A percentile compares a stretch with the other conserved stretches of the same genome.
Evolutionary conservation across 345 rosid species (phyloP).

Genomic region (Microthlaspi erraticum): DNA sequence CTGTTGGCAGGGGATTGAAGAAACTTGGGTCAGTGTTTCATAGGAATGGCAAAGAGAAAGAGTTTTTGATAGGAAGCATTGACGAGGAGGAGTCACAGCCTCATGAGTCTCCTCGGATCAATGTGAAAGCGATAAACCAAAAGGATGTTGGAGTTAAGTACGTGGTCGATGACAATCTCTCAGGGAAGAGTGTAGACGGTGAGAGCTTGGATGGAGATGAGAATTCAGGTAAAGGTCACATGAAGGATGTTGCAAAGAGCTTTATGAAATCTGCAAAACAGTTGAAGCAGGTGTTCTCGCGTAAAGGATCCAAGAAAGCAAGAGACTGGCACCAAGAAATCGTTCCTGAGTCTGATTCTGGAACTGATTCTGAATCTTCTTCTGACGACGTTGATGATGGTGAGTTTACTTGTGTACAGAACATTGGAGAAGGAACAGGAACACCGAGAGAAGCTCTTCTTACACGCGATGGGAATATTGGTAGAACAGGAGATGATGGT

Average conservation of each 20-base stretch:
- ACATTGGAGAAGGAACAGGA: conserved; percentile 26
- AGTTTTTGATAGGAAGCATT: conserved; percentile 39
- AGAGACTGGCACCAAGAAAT: conserved; percentile 40
- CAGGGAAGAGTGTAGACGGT: conserved; percentile 44
- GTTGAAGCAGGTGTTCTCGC: conserved; percentile 67
- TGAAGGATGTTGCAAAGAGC: conserved; percentile 67
- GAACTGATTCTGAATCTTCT: conserved; percentile 30
- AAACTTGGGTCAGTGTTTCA: conserved; percentile 61
- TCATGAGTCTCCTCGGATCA: conserved; percentile 54
- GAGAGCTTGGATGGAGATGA: conserved; percentile 46
- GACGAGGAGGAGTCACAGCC: conserved; percentile 54
- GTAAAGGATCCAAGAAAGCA: conserved; percentile 61
- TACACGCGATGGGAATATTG: conserved; percentile 42
- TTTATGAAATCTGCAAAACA: conserved; percentile 60
- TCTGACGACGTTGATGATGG: conserved; percentile 54
- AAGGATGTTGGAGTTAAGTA: conserved; percentile 57
- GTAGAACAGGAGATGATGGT: conserved; percentile 38
- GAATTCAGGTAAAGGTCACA: conserved; percentile 52
- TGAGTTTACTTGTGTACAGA: conserved; percentile 25
- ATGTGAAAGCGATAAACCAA: conserved; percentile 59
- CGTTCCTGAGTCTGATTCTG: conserved; percentile 51
- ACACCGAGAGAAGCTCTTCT: conserved; percentile 43
- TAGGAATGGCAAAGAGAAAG: conserved; percentile 54
- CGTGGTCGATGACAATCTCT: conserved; percentile 55
- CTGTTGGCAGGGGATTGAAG: conserved; percentile 54